Conservation (phyloP, 164 flowering plant genomes). For the Macadamia integrifolia region DNA sequence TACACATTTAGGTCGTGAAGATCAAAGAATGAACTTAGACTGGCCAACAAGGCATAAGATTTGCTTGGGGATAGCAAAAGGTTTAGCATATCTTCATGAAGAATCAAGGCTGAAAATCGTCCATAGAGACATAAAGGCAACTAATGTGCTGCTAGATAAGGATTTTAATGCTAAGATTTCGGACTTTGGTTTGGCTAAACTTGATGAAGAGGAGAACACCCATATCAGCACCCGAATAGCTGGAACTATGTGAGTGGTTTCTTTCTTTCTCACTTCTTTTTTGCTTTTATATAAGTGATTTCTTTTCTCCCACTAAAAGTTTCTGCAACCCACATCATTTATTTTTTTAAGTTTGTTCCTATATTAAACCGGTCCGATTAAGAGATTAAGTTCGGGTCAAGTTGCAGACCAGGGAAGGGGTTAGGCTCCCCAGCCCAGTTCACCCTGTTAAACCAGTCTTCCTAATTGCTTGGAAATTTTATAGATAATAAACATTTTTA, state of each 20-base stretch:
- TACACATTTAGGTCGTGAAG: neutral
- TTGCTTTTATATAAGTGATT: neutral
- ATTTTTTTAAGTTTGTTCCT: no score
- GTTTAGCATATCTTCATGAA: neutral
- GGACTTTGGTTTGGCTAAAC: neutral
- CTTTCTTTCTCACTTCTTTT: neutral
- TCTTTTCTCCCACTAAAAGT: no score
- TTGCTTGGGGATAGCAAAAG: neutral
- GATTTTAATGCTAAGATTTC: neutral
- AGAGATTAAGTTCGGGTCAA: no score
- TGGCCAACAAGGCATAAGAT: neutral
- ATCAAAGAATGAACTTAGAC: neutral
- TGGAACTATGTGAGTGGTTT: neutral
- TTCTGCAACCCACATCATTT: no score
- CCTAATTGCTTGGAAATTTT: no score
- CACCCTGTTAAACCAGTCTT: no score
- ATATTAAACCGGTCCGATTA: no score
- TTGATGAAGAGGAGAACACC: conserved; percentile 1
- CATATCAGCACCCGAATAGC: neutral
- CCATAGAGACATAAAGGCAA: neutral
- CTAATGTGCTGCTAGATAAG: neutral
- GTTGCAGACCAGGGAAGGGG: no score
- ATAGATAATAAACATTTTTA: no score
- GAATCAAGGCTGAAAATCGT: neutral
- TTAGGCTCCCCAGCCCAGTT: no score